Evolutionary conservation across 768 basidiomycete species (phyloP), one percentile per base, ranked within the genome.

Genomic region (Dioszegia crocea): DNA sequence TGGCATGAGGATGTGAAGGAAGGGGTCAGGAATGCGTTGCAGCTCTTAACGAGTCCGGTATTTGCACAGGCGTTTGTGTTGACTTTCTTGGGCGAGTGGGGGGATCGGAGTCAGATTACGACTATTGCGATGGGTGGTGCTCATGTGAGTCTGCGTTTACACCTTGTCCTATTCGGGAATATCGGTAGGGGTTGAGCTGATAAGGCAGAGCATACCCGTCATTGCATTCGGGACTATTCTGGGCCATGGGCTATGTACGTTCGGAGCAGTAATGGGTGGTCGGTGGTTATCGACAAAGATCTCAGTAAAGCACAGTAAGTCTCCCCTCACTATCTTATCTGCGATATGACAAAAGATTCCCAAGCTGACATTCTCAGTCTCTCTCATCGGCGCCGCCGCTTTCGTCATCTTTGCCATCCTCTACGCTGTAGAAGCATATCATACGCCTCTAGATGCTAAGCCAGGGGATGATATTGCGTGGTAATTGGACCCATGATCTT

Each of bases 61-160:
- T 94, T 97, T 71, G 91, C 92, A 2, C 92, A 99, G 77, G 85
- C 91, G 0, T 97, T 99, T 70, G 80, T 94, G 30, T 81, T 99
- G 60, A 98, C 94, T 0, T 97, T 97, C 78, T 81, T 99, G n/a
- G 96, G 93, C 10, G 96, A 99, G 78, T 98, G 96, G 96, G 94
- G 96, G 0, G 96, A 98, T 78, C 80, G 94, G 53, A 94, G 91
- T 71, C 94, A 99, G 79, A 91, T 98, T 67, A 88, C 96, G 1
- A 98, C 96, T 1, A 94, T 98, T 62, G 93, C 91, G 4, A 80
- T 98, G 52, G 94, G 89, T 1, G 93, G 93, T 23, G 89, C 93
- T 21, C 91, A 99, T 79, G 94, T 97, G 72, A 51, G 84, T 81
- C 19, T 38, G n/a, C n/a, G n/a, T n/a, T n/a, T n/a, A n/a, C n/a